Conservation (phyloP, 441 rosid species). For the Kokia cookei region DNA sequence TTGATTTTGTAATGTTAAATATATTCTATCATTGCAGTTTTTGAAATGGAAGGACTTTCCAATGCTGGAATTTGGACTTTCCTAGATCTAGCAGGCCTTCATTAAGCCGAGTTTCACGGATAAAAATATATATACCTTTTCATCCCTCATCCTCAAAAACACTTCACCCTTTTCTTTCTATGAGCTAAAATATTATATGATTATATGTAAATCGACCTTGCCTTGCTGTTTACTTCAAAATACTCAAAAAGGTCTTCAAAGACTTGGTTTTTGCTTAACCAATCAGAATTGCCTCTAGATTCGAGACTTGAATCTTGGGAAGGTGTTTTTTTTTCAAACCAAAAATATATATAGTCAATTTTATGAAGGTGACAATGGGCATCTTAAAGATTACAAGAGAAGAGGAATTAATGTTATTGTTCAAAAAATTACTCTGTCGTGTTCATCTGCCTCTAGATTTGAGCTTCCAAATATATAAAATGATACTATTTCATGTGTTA, state of each 20-base stretch:
- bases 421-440: background rate
- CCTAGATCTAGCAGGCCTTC: constrained; percentile 31
- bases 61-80: constrained; percentile 22
- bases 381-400: background rate
- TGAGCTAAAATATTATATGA: background rate
- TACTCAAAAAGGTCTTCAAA: background rate
- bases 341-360: background rate
- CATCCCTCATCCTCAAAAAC: background rate
- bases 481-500: background rate
- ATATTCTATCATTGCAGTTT: background rate
- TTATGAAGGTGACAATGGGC: background rate
- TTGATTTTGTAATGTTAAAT: background rate
- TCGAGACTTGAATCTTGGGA: constrained; percentile 3
- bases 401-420: background rate
- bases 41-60: background rate
- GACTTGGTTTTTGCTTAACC: background rate
- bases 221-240: background rate
- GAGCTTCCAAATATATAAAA: constrained; percentile 6
- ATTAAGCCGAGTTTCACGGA: constrained; percentile 10
- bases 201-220: background rate
- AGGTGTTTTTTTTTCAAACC: background rate
- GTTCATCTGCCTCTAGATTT: constrained; percentile 17
- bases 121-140: background rate
- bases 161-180: background rate
- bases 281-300: constrained; percentile 8